Conservation (phyloP, 176 grass and related monocot genomes). For the Cenchrus purpureus region DNA sequence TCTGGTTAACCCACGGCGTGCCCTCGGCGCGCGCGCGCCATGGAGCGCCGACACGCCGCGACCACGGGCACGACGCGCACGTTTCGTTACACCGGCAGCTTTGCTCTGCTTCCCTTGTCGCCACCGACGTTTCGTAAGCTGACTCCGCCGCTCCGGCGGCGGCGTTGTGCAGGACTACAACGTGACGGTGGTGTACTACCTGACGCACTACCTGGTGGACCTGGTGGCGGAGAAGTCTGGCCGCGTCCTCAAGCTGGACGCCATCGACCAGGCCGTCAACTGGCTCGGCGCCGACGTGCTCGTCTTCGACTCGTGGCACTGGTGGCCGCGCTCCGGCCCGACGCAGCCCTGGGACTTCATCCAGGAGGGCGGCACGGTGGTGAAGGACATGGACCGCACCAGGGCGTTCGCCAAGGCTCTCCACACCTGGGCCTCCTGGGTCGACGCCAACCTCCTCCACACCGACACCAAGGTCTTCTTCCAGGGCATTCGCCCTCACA, state of each 20-base stretch:
- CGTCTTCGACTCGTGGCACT: slow-evolving; percentile 95
- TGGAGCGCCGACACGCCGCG: slow-evolving; percentile 21
- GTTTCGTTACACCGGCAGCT: neutral
- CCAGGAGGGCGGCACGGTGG: slow-evolving; percentile 42
- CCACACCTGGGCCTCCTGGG: slow-evolving; percentile 76
- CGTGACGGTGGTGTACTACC: slow-evolving; percentile 72
- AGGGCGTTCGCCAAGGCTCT: slow-evolving; percentile 70
- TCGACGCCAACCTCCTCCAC: slow-evolving; percentile 55
- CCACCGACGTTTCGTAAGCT: neutral
- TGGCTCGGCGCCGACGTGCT: slow-evolving; percentile 78
- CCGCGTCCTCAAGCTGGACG: slow-evolving; percentile 73
- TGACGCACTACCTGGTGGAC: slow-evolving; percentile 92
- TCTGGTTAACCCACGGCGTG: neutral
- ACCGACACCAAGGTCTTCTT: slow-evolving; percentile 67
- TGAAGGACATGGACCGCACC: slow-evolving; percentile 78
- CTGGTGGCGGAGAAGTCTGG: slow-evolving; percentile 47
- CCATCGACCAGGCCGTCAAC: slow-evolving; percentile 39
- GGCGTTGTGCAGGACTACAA: slow-evolving; percentile 61
- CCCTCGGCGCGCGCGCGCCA: neutral
- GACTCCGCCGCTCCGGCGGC: no score
- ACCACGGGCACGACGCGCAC: slow-evolving; percentile 6
- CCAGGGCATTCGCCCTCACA: slow-evolving; percentile 81
- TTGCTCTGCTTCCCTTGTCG: neutral
- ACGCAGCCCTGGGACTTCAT: slow-evolving; percentile 77
- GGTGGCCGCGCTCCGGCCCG: slow-evolving; percentile 73